Conservation (phyloP, 139 green algal genomes). For the Picochlorum sp. region DNA sequence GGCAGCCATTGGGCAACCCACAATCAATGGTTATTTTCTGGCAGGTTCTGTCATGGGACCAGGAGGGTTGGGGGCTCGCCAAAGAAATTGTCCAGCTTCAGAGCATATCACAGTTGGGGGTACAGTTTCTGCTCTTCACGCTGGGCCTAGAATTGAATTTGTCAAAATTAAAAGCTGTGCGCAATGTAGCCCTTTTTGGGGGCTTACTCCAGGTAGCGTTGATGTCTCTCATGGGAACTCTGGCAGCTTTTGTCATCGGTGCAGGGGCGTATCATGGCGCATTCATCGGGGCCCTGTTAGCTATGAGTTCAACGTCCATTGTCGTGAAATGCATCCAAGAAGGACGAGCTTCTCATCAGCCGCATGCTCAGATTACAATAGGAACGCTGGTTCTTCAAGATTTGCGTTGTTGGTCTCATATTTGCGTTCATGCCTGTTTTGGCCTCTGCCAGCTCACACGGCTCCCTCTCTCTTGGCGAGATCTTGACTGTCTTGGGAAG, state of each 20-base stretch:
- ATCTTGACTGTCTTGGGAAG: constrained; percentile 11
- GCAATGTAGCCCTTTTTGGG: constrained; percentile 74
- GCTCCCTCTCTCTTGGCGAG: background rate
- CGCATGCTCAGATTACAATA: constrained; percentile 82
- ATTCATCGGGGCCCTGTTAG: constrained; percentile 86
- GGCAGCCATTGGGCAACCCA: constrained; percentile 73
- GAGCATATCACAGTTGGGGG: constrained; percentile 88
- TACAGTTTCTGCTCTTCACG: constrained; percentile 91
- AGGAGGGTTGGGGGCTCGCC: constrained; percentile 71
- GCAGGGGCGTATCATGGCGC: constrained; percentile 48
- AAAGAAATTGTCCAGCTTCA: constrained; percentile 68
- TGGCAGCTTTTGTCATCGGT: constrained; percentile 31
- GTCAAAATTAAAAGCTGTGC: constrained; percentile 68
- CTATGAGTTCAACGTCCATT: constrained; percentile 73
- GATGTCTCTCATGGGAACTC: constrained; percentile 30
- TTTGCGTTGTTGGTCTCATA: constrained; percentile 82
- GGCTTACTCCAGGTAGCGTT: constrained; percentile 34
- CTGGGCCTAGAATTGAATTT: constrained; percentile 89
- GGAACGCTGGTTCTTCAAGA: constrained; percentile 89
- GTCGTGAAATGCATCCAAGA: constrained; percentile 85
- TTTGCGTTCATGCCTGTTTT: constrained; percentile 91
- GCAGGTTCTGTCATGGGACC: constrained; percentile 84
- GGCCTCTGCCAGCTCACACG: constrained; percentile 13
- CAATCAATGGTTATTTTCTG: constrained; percentile 94
- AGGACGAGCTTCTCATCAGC: constrained; percentile 31